phyloP scores from a whole-genome alignment of 2,329 filamentous ascomycete species.

The Neurospora sp. region DNA sequence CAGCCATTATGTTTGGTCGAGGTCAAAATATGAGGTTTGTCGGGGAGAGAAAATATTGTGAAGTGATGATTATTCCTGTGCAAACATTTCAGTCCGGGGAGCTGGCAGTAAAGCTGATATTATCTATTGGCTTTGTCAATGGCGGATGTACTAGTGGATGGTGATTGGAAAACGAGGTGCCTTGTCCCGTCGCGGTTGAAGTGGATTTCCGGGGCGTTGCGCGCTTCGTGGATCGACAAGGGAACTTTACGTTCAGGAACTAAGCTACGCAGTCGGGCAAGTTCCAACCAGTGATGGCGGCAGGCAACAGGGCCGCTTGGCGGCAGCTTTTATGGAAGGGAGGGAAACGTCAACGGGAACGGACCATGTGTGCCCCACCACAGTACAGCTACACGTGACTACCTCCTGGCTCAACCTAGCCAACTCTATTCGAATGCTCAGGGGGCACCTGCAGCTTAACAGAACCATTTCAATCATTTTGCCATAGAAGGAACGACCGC shows the following conservation, averaged over 20 bases:
- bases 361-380: not conserved
- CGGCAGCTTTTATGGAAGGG: not conserved
- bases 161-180: not conserved
- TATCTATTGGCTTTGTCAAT: not conserved
- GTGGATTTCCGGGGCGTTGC: not conserved
- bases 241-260: not conserved
- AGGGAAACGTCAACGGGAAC: not conserved
- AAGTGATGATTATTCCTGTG: not conserved
- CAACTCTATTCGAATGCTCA: not conserved
- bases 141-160: not conserved
- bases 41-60: not conserved
- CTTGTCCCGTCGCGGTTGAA: not conserved
- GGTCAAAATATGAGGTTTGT: not conserved
- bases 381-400: not conserved
- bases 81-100: not conserved
- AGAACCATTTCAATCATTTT: not conserved
- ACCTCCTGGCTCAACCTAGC: not conserved
- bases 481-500: not conserved
- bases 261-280: not conserved
- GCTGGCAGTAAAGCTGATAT: not conserved
- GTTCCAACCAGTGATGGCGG: not conserved
- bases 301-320: not conserved
- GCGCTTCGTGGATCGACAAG: not conserved
- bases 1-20: slow-evolving; percentile 11
- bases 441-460: not conserved